Base-by-base conservation (phyloP, 163 green algal genomes). In the Botryococcus braunii region DNA sequence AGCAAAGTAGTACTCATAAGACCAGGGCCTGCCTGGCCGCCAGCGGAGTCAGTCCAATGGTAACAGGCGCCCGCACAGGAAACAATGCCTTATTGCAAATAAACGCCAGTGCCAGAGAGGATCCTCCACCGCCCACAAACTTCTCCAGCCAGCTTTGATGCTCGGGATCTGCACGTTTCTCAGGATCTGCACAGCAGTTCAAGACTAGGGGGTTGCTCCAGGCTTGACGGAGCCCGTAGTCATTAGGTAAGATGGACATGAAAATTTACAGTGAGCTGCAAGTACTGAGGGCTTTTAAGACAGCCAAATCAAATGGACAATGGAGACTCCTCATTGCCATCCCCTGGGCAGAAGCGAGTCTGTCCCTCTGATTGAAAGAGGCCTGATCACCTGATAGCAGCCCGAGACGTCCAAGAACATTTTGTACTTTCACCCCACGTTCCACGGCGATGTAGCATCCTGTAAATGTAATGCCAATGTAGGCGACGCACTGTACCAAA, bases 11-110 rank as follows among this genome's bases (percentile, higher is more conserved):
- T n/a, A n/a, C n/a, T n/a, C n/a, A n/a, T n/a, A n/a, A n/a, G n/a
- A n/a, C 50, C 50, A 35, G 50, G 11, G 49, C 71, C 56, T 43
- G 78, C 72, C 77, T 73, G 3, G 82, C 82, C 5, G 87, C 74
- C 4, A 67, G 11, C 8, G 82, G 82, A 3, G 82, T 89, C 7
- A 87, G 35, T 8, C 41, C 78, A 4, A 89, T 2, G 17, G 82
- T 89, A 35, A 89, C 67, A 25, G 82, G 80, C 5, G 68, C 69
- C 5, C 82, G 70, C 4, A 89, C 74, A 36, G 80, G 80, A 46
- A 89, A 68, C 1, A 87, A 69, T 7, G 82, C 82, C 56, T 89
- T 89, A 49, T 82, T 89, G 72, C 78, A 85, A 1, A 89, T 52
- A 48, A 87, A 85, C 2, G 82, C 80, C 9, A 87, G 69, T 1